Evolutionary conservation across 2,329 filamentous ascomycete species (phyloP).

Genomic region (Lizonia empirigonia): DNA sequence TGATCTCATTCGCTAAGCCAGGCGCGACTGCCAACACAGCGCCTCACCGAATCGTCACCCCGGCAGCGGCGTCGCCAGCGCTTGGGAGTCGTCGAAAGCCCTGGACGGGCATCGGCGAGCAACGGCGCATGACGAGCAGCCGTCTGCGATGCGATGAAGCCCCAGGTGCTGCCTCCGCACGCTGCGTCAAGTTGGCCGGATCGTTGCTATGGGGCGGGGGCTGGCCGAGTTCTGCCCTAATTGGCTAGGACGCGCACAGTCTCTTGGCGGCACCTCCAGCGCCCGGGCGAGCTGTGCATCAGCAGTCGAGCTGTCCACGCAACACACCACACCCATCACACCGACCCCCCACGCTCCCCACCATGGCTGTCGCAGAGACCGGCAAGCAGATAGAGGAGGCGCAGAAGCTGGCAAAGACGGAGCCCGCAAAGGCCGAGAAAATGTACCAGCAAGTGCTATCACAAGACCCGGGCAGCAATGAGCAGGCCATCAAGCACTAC

Average conservation of each 20-base stretch:
- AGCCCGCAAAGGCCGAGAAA: constrained; percentile 82
- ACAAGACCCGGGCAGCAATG: constrained; percentile 80
- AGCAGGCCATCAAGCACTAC: constrained; percentile 88
- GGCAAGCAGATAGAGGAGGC: constrained; percentile 82
- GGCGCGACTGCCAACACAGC: constrained; percentile 36
- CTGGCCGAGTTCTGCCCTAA: not conserved
- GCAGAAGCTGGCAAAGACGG: constrained; percentile 78
- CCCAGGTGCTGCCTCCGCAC: not conserved
- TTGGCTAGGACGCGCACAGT: no score
- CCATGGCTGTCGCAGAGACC: constrained; percentile 53
- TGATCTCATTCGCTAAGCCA: constrained; percentile 35
- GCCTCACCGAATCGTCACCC: constrained; percentile 29
- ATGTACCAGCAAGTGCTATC: constrained; percentile 90
- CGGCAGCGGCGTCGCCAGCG: constrained; percentile 31
- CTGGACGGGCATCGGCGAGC: not conserved
- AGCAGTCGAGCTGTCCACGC: constrained; percentile 14
- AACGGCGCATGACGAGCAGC: not conserved
- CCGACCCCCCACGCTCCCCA: constrained; percentile 3
- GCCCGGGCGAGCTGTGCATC: constrained; percentile 21
- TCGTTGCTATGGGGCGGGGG: constrained; percentile 11
- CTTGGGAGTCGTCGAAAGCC: not conserved
- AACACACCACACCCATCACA: not conserved
- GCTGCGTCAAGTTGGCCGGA: not conserved
- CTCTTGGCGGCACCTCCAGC: no score
- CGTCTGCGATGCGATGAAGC: not conserved